phyloP scores from a whole-genome alignment of 169 alveolate species.

The Amoebophrya sp. region DNA sequence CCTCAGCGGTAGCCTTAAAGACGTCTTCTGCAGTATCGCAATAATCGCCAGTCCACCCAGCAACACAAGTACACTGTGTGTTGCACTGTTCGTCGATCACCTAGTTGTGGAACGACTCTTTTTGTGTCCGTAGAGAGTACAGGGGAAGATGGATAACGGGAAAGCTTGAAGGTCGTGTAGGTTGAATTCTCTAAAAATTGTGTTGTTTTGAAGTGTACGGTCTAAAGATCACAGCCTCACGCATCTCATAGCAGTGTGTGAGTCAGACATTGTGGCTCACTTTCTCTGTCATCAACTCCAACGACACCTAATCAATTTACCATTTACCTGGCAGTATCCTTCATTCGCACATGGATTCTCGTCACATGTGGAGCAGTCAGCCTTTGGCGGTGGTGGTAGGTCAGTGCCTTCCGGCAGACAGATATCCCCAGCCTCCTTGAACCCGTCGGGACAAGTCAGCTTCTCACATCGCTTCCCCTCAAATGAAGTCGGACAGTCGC shows the following conservation, averaged over 20 bases:
- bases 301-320: no score
- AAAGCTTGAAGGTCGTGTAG: no score
- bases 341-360: not conserved
- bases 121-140: no score
- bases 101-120: no score
- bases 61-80: not conserved
- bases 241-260: no score
- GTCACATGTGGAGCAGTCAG: not conserved
- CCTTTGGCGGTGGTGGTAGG: not conserved
- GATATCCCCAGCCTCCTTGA: not conserved
- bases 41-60: not conserved
- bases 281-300: no score
- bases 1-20: not conserved
- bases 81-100: not conserved
- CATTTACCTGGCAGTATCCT: not conserved
- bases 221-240: no score
- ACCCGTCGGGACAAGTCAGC: not conserved
- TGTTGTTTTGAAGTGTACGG: no score
- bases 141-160: no score
- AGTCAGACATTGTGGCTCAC: no score
- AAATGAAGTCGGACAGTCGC: not conserved
- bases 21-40: not conserved
- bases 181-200: no score
- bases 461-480: constrained; percentile 3
- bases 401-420: not conserved